Evolutionary conservation across 2,329 filamentous ascomycete species (phyloP).

Genomic region (Penicillium sp.): DNA sequence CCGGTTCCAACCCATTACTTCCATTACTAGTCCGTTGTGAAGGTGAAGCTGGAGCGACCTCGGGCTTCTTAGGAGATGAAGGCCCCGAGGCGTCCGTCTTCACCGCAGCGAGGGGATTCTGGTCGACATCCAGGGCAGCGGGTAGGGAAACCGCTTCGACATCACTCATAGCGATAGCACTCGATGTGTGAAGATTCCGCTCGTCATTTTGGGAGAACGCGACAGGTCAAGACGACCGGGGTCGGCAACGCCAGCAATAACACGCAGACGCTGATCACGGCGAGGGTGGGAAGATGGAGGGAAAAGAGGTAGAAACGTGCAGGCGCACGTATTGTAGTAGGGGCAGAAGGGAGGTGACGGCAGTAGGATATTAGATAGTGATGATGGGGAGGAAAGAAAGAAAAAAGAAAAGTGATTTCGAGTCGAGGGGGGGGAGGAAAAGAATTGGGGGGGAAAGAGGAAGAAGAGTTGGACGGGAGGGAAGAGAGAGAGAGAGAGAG

Average conservation of each 20-base stretch:
- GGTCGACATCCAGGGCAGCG: constrained; percentile 42
- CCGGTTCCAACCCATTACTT: constrained; percentile 27
- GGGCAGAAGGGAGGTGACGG: background rate
- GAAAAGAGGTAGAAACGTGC: constrained; percentile 4
- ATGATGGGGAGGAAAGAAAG: background rate
- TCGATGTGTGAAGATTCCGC: constrained; percentile 42
- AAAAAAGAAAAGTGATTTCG: background rate
- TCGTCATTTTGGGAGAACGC: constrained; percentile 51
- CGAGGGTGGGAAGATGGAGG: constrained; percentile 9
- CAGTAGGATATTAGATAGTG: background rate
- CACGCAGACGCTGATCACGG: constrained; percentile 37
- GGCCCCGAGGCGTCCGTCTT: constrained; percentile 35
- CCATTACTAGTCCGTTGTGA: constrained; percentile 19
- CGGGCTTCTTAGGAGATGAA: constrained; percentile 27
- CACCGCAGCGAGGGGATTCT: constrained; percentile 34
- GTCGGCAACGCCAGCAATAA: constrained; percentile 39
- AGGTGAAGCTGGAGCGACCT: constrained; percentile 18
- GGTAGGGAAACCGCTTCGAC: constrained; percentile 46
- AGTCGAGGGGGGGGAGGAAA: constrained; percentile 4
- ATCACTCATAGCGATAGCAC: constrained; percentile 54
- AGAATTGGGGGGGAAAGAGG: constrained; percentile 5
- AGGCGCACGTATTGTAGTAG: background rate
- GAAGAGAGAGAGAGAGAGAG: constrained; percentile 8
- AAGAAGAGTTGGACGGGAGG: constrained; percentile 6
- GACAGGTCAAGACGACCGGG: constrained; percentile 34